Percentiles rank a stretch among this genome's conserved stretches.
These are phyloP conservation scores for Cutaneotrichosporon curvatum DNA, from an alignment of 1,284 basidiomycete genomes.

Conservation along the genomic window DNA sequence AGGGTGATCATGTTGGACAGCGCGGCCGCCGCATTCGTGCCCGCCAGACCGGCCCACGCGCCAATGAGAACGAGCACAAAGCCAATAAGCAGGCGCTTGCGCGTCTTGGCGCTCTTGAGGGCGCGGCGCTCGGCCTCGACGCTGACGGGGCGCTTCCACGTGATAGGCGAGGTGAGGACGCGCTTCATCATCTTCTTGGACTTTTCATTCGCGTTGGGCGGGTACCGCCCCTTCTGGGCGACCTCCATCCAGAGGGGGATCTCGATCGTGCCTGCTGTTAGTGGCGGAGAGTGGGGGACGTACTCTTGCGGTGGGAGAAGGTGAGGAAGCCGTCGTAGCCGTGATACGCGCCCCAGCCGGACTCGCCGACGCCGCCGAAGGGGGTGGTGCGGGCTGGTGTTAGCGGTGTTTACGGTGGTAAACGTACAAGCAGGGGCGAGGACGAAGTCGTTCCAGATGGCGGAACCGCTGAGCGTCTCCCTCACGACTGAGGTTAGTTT, in stretches of 20 bases:
- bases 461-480: constrained; percentile 38
- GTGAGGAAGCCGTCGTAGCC: constrained; percentile 42
- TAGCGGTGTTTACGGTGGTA: not conserved
- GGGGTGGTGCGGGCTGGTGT: constrained; percentile 35
- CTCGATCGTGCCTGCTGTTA: constrained; percentile 28
- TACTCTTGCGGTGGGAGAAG: constrained; percentile 39
- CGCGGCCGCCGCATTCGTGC: not conserved
- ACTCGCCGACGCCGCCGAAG: constrained; percentile 45
- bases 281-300: not conserved
- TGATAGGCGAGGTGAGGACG: constrained; percentile 22
- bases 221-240: constrained; percentile 31
- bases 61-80: constrained; percentile 10
- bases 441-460: constrained; percentile 44
- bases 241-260: constrained; percentile 24
- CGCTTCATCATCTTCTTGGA: constrained; percentile 21
- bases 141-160: constrained; percentile 32
- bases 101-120: constrained; percentile 4
- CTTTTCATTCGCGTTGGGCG: constrained; percentile 22
- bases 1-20: not conserved
- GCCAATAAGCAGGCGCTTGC: constrained; percentile 13
- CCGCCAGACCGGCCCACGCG: constrained; percentile 12
- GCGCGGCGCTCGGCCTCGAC: constrained; percentile 30
- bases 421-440: constrained; percentile 29
- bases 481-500: constrained; percentile 27
- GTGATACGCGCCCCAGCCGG: constrained; percentile 45